Base-by-base conservation (phyloP, 306 rosid genomes). In the Pyrus pyrifolia region DNA sequence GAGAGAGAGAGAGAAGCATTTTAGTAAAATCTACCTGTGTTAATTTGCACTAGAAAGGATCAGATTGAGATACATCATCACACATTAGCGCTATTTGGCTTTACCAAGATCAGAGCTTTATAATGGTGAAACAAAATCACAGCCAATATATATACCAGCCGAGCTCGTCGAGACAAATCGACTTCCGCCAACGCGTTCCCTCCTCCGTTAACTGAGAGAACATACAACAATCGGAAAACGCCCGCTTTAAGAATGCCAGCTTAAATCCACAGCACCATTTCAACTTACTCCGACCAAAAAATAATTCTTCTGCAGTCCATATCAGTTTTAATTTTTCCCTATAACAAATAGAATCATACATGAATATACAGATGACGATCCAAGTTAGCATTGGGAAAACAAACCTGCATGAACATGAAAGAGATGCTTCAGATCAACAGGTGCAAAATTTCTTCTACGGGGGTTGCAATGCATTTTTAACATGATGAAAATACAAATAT, bases 371-470 rank as follows among this genome's bases (percentile, higher is more conserved):
- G 83, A 87, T 70, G 89, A 81, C 83, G 83, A 78, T 86, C 93
- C 87, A 86, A 82, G 82, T 85, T 89, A 88, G 90, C 90, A 78
- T 86, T 88, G 88, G 74, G 83, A 76, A 74, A 81, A 88, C 85
- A 87, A 84, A 90, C 97, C 97, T 92, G 97, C 96, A 92, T 82
- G 87, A 81, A 87, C 86, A 88, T 59, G 86, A 92, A 89, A 88
- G 82, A 88, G 86, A 87, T 80, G 81, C 81, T 88, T 92, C 91
- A 92, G 97, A 84, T 83, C 67, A 76, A 81, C 73, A 73, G 75
- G 75, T 67, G 83, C 94, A 80, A 67, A 80, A 65, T 66, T 70
- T 76, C 68, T 78, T 71, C 81, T 76, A 78, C 79, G 72, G 80
- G 75, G 83, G 81, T 75, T 78, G 52, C 30, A 77, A 71, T 77